Conservation (phyloP, 192 early-diverging fungal genomes). For the Radiomyces spectabilis region DNA sequence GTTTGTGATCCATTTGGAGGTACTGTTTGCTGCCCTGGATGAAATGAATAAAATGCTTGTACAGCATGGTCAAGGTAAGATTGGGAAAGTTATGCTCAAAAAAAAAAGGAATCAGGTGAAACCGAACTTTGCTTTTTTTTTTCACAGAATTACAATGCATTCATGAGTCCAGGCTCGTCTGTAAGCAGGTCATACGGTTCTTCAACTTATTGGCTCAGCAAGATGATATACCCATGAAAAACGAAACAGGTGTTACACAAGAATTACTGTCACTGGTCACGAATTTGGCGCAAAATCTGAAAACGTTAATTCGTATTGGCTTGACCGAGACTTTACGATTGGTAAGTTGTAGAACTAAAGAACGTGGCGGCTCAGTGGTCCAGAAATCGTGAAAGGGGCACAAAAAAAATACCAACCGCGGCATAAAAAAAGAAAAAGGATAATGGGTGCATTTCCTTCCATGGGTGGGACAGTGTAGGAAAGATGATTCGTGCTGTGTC, state of each 20-base stretch:
- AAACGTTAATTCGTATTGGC: slow-evolving; percentile 82
- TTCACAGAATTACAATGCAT: slow-evolving; percentile 34
- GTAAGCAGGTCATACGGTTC: slow-evolving; percentile 87
- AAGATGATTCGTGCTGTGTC: too few species aligned
- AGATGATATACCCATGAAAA: slow-evolving; percentile 29
- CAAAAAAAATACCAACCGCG: not conserved
- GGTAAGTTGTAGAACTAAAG: too few species aligned
- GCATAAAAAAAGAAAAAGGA: too few species aligned
- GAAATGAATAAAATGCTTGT: slow-evolving; percentile 17
- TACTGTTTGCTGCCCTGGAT: slow-evolving; percentile 72
- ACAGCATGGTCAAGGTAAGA: not conserved
- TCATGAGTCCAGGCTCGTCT: slow-evolving; percentile 85
- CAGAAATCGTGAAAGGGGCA: too few species aligned
- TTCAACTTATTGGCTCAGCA: slow-evolving; percentile 81
- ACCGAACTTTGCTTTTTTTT: not conserved
- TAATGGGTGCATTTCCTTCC: too few species aligned
- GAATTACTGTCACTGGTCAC: slow-evolving; percentile 85
- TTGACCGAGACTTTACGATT: slow-evolving; percentile 77
- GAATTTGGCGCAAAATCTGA: slow-evolving; percentile 83
- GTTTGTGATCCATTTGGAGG: slow-evolving; percentile 77
- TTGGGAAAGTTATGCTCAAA: not conserved
- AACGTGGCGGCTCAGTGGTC: too few species aligned
- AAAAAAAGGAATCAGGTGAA: not conserved
- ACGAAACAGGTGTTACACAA: slow-evolving; percentile 55
- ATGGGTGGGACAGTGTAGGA: too few species aligned